Conservation (phyloP, 208 protist species). For the Trypanosomatidae sp. region DNA sequence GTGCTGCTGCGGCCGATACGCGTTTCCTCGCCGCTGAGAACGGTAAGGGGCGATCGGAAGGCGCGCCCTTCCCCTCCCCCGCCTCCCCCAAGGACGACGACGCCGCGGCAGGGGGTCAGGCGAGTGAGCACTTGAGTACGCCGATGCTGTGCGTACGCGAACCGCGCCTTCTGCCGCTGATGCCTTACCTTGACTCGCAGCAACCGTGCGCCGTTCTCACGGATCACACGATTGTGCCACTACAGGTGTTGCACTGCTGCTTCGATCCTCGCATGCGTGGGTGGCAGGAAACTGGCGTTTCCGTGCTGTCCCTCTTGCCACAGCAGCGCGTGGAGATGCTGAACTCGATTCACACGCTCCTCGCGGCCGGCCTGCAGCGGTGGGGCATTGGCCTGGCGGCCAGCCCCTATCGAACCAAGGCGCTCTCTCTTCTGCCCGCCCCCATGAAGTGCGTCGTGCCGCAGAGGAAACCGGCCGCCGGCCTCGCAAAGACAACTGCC, state of each 20-base stretch:
- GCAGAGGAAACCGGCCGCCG: background rate
- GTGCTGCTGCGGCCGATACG: background rate
- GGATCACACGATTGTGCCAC: conserved; percentile 58
- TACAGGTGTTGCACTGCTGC: conserved; percentile 90
- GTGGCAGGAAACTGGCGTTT: conserved; percentile 71
- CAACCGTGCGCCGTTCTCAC: conserved; percentile 79
- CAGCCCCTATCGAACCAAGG: conserved; percentile 41
- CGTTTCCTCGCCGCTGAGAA: conserved; percentile 1
- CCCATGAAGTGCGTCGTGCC: conserved; percentile 38
- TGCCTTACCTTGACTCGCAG: conserved; percentile 49
- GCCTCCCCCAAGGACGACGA: background rate
- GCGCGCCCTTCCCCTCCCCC: no score
- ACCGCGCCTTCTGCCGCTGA: conserved; percentile 38
- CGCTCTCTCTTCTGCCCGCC: conserved; percentile 59
- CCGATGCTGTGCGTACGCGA: conserved; percentile 19
- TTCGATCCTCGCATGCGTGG: conserved; percentile 70
- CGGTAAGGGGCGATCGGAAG: background rate
- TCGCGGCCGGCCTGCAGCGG: conserved; percentile 39
- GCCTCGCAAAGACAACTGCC: conserved; percentile 3
- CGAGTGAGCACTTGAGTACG: background rate
- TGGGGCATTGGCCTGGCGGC: conserved; percentile 70
- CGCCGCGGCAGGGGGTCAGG: background rate
- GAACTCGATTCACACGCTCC: conserved; percentile 26
- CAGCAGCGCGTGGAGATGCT: conserved; percentile 56
- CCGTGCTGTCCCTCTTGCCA: conserved; percentile 76